Evolutionary conservation across 2,329 filamentous ascomycete genomes (phyloP).

Genomic region (Botrytis squamosa): DNA sequence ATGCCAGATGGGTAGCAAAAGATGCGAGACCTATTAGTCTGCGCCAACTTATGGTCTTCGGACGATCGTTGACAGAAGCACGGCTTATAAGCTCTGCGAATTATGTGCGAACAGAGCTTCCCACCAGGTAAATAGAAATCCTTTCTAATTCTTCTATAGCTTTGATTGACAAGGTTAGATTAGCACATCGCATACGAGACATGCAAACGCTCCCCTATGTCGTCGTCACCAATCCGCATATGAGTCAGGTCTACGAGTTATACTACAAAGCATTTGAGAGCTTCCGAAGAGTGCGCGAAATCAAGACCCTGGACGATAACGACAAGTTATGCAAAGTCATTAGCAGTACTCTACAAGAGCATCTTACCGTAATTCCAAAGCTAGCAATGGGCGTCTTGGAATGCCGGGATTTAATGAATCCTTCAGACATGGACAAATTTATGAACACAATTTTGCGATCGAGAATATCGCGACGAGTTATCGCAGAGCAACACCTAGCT

Average conservation of each 20-base stretch:
- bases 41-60: slow-evolving; percentile 95
- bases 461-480: slow-evolving; percentile 90
- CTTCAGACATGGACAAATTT: slow-evolving; percentile 82
- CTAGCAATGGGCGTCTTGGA: slow-evolving; percentile 93
- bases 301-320: slow-evolving; percentile 86
- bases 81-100: slow-evolving; percentile 93
- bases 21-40: slow-evolving; percentile 94
- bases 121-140: slow-evolving; percentile 60
- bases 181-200: slow-evolving; percentile 91
- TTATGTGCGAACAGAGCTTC: slow-evolving; percentile 93
- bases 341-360: slow-evolving; percentile 75
- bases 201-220: slow-evolving; percentile 97
- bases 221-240: slow-evolving; percentile 91
- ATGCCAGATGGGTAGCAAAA: slow-evolving; percentile 79
- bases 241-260: slow-evolving; percentile 91
- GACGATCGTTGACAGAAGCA: slow-evolving; percentile 84
- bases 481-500: slow-evolving; percentile 94
- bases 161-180: slow-evolving; percentile 47
- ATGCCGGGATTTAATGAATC: slow-evolving; percentile 77
- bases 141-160: not conserved
- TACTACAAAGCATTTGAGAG: slow-evolving; percentile 97
- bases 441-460: slow-evolving; percentile 93
- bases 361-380: slow-evolving; percentile 90
- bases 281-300: slow-evolving; percentile 79
- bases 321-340: slow-evolving; percentile 81